These are phyloP conservation scores for Glaciozyma martinii DNA, from an alignment of 768 basidiomycete genomes.

Conservation along the genomic window DNA sequence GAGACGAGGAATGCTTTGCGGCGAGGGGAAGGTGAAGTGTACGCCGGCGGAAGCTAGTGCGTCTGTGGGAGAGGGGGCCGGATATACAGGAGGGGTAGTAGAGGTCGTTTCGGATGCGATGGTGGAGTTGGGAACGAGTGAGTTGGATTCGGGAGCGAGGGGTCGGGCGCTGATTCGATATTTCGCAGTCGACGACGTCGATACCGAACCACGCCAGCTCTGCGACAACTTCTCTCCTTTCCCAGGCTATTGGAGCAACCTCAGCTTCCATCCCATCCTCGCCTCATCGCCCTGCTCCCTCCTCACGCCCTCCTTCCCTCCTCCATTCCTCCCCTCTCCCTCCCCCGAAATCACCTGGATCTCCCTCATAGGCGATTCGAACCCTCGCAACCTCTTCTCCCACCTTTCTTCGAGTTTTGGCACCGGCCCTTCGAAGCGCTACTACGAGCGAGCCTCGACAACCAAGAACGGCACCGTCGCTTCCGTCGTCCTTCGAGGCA, in stretches of 20 bases:
- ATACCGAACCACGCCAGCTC: not conserved
- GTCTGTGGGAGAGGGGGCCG: no score
- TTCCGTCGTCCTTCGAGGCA: constrained; percentile 6
- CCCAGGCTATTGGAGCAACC: constrained; percentile 16
- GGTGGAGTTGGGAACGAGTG: no score
- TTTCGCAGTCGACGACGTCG: not conserved
- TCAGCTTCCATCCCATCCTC: not conserved
- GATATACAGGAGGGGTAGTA: not conserved
- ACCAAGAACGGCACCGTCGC: constrained; percentile 27
- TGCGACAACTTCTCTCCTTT: constrained; percentile 13
- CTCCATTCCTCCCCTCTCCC: not conserved
- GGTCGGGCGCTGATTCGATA: not conserved
- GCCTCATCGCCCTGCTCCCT: constrained; percentile 11
- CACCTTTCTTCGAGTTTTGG: constrained; percentile 16
- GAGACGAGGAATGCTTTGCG: not conserved
- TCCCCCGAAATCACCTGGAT: constrained; percentile 3
- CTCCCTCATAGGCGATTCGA: constrained; percentile 30
- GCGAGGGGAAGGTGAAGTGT: not conserved
- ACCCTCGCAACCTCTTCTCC: constrained; percentile 21
- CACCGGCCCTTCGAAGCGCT: not conserved
- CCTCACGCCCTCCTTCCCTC: constrained; percentile 8
- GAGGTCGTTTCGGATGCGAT: not conserved
- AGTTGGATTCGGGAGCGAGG: not conserved
- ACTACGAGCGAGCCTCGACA: not conserved
- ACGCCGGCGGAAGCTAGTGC: not conserved